Base-by-base conservation (phyloP, 495 filamentous ascomycete genomes). In the Jackrogersella minutella region DNA sequence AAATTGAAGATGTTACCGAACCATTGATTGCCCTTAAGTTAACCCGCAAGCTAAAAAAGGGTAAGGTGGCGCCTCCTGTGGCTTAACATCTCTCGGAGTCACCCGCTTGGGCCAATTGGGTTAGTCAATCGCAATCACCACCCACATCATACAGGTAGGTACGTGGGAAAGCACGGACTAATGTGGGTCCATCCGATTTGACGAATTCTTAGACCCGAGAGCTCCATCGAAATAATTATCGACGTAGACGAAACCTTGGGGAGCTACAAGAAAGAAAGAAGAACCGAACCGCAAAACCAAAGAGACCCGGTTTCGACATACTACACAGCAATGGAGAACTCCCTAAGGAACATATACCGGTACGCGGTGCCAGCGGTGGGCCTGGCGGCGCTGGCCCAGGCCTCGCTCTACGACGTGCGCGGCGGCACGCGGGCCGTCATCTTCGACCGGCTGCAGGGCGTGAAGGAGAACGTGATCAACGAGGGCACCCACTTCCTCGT, bases 401-500 rank as follows among this genome's bases (percentile, higher is more conserved):
- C 89, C 65, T 91, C 92, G 62, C 85, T 99, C 65, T 99, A 98
- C 87, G 95, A 99, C 77, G 95, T 98, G 77, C 91, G 91, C 77
- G 95, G 94, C 70, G 95, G 95, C 62, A 88, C 89, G 39, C 87
- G 95, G 55, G 95, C 94, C 14, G 95, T 99, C 75, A 99, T 99
- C 82, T 99, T 99, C 88, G 96, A 99, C 81, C 82, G 95, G 24
- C 63, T 97, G 64, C 87, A 90, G 19, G 95, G 95, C 77, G 95
- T 99, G 59, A 91, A 95, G 81, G 94, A 98, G 74, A 81, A 84
- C 54, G 95, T 98, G 54, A 81, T 93, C 73, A 94, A 93, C 77
- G 95, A 99, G 80, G 95, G 95, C 77, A 99, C 95, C 39, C 95
- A 99, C 79, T 96, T 99, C 80, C 82, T 98, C 41, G 78, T 99